A percentile compares a stretch with the other conserved stretches of the same genome.
Conservation (phyloP, 768 basidiomycete genomes). For the Agaricus blazei region DNA sequence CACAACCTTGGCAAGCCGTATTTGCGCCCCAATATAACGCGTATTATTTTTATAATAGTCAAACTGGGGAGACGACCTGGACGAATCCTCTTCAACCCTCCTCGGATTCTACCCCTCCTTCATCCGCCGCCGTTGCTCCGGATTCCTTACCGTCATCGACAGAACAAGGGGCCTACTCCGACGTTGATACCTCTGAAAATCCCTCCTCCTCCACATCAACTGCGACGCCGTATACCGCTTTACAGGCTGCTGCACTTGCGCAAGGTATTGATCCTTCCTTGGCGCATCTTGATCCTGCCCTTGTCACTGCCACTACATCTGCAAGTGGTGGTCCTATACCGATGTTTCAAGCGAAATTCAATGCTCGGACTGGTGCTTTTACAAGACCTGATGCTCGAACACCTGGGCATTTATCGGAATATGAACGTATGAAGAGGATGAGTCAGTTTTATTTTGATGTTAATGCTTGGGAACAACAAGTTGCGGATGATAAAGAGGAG, state of each 20-base stretch:
- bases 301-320: slow-evolving; percentile 33
- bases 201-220: slow-evolving; percentile 19
- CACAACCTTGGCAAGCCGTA: slow-evolving; percentile 69
- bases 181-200: background rate
- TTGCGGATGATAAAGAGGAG: slow-evolving; percentile 42
- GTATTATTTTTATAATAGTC: slow-evolving; percentile 81
- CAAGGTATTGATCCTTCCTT: slow-evolving; percentile 83
- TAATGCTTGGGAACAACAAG: slow-evolving; percentile 69
- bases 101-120: slow-evolving; percentile 8
- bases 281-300: slow-evolving; percentile 74
- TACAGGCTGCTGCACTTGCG: slow-evolving; percentile 67
- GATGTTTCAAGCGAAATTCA: slow-evolving; percentile 68
- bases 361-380: slow-evolving; percentile 77
- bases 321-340: slow-evolving; percentile 25
- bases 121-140: slow-evolving; percentile 8
- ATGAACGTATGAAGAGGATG: slow-evolving; percentile 79
- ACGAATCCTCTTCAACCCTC: slow-evolving; percentile 58
- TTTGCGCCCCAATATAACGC: slow-evolving; percentile 72
- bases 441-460: slow-evolving; percentile 87
- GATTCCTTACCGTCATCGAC: background rate
- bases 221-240: slow-evolving; percentile 33
- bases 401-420: slow-evolving; percentile 74
- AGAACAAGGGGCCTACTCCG: background rate
- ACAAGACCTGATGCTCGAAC: slow-evolving; percentile 61
- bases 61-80: slow-evolving; percentile 82